Evolutionary conservation across 208 protist genomes (phyloP).

Genomic region (Eutreptiella sp.): DNA sequence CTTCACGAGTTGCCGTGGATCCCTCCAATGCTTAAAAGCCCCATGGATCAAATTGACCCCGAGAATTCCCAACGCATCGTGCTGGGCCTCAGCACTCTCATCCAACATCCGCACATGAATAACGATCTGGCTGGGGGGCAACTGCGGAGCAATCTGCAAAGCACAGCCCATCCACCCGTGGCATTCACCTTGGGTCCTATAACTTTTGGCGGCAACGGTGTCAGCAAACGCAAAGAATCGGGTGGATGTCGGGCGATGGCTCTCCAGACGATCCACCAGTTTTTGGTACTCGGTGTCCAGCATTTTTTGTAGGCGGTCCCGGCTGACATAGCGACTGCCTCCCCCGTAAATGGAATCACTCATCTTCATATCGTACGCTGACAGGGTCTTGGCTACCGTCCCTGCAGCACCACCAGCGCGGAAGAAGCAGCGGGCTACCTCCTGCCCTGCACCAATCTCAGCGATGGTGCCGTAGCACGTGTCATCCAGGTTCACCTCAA

Average conservation of each 20-base stretch:
- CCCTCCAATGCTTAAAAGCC: background rate
- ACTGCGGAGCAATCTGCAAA: background rate
- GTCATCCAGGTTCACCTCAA: background rate
- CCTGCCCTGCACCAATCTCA: slow-evolving; percentile 16
- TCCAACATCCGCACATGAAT: slow-evolving; percentile 11
- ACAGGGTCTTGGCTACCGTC: slow-evolving; percentile 4
- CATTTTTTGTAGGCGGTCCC: background rate
- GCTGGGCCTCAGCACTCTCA: background rate
- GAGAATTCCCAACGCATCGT: slow-evolving; percentile 1
- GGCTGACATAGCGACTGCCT: background rate
- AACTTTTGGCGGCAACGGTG: slow-evolving; percentile 1
- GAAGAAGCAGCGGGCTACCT: slow-evolving; percentile 8
- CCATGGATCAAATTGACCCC: slow-evolving; percentile 3
- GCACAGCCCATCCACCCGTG: slow-evolving; percentile 1
- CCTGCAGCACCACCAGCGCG: background rate
- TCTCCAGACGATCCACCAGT: background rate
- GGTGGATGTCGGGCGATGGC: background rate
- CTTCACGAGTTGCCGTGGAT: background rate
- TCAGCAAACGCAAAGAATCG: slow-evolving; percentile 6
- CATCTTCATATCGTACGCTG: slow-evolving; percentile 5
- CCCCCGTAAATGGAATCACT: slow-evolving; percentile 1
- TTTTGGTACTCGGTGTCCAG: background rate
- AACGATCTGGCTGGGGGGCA: background rate
- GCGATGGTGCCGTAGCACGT: background rate
- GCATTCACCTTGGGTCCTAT: background rate